These are phyloP conservation scores for Parascedosporium putredinis DNA, from an alignment of 2,329 filamentous ascomycete genomes.

Conservation along the genomic window DNA sequence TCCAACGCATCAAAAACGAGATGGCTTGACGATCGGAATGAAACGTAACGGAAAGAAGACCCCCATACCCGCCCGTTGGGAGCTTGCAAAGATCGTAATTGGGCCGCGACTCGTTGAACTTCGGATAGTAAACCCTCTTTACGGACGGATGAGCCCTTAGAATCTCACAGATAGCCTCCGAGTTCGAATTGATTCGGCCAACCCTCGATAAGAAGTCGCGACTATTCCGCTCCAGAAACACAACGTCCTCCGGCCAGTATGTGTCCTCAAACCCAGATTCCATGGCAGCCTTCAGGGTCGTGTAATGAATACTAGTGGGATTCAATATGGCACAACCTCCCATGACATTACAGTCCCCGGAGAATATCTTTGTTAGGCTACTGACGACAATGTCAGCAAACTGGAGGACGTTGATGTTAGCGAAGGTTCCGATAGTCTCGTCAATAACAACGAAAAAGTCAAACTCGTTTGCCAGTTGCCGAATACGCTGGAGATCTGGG, in stretches of 20 bases:
- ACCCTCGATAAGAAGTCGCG: slow-evolving; percentile 80
- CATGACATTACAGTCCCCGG: slow-evolving; percentile 97
- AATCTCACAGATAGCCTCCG: slow-evolving; percentile 70
- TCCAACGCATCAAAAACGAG: slow-evolving; percentile 75
- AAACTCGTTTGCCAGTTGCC: slow-evolving; percentile 66
- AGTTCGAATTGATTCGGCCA: slow-evolving; percentile 73
- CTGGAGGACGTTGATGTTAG: slow-evolving; percentile 87
- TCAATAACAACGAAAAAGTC: slow-evolving; percentile 87
- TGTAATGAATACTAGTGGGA: slow-evolving; percentile 60
- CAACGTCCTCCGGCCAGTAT: slow-evolving; percentile 86
- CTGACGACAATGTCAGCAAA: slow-evolving; percentile 87
- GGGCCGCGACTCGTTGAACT: slow-evolving; percentile 55
- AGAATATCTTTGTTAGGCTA: slow-evolving; percentile 94
- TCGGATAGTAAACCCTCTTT: slow-evolving; percentile 79
- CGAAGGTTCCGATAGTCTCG: slow-evolving; percentile 92
- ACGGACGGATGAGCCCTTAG: slow-evolving; percentile 52
- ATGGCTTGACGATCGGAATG: slow-evolving; percentile 58
- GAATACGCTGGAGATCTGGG: slow-evolving; percentile 76
- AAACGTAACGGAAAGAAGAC: slow-evolving; percentile 78
- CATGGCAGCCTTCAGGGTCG: slow-evolving; percentile 55
- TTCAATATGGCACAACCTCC: slow-evolving; percentile 65
- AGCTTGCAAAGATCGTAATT: slow-evolving; percentile 74
- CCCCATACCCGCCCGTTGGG: slow-evolving; percentile 74
- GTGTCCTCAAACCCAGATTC: slow-evolving; percentile 68
- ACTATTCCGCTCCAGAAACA: slow-evolving; percentile 94